phyloP scores from a whole-genome alignment of 768 basidiomycete genomes.

The Trametes cubensis region DNA sequence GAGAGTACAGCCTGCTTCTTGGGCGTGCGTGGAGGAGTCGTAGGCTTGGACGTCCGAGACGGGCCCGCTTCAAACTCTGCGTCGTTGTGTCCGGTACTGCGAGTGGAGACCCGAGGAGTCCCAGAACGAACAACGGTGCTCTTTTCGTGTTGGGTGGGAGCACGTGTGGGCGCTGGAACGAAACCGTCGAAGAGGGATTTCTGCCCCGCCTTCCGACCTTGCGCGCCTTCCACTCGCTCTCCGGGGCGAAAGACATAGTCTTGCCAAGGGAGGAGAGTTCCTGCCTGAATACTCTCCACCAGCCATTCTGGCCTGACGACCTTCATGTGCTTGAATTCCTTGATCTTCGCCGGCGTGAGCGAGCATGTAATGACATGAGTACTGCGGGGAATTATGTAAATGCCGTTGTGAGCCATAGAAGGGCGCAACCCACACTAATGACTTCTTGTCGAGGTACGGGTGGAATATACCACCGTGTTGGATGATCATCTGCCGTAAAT shows the following conservation, averaged over 20 bases:
- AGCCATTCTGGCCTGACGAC: conserved; percentile 91
- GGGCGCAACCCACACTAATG: conserved; percentile 56
- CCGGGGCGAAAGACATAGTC: conserved; percentile 63
- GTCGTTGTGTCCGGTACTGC: too few relatives aligned
- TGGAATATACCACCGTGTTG: conserved; percentile 83
- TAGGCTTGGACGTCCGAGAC: neutral
- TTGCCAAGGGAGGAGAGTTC: conserved; percentile 76
- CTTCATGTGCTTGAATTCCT: conserved; percentile 89
- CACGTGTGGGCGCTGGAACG: conserved; percentile 10
- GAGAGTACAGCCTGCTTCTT: conserved; percentile 18
- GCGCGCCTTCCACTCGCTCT: conserved; percentile 50
- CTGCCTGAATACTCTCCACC: conserved; percentile 70
- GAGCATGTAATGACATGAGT: conserved; percentile 93
- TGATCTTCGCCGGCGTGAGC: conserved; percentile 86
- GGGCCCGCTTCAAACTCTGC: conserved; percentile 6
- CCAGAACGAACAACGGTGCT: neutral
- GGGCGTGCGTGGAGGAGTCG: conserved; percentile 24
- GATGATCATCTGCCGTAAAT: conserved; percentile 76
- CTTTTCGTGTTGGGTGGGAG: neutral
- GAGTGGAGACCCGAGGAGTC: neutral
- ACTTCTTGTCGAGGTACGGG: conserved; percentile 81
- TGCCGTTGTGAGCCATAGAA: neutral
- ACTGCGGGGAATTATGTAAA: conserved; percentile 39
- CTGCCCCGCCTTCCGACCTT: conserved; percentile 50
- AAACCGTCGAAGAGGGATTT: conserved; percentile 35